Evolutionary conservation across 2,329 filamentous ascomycete genomes (phyloP).

Genomic region (Alternaria consortialis): DNA sequence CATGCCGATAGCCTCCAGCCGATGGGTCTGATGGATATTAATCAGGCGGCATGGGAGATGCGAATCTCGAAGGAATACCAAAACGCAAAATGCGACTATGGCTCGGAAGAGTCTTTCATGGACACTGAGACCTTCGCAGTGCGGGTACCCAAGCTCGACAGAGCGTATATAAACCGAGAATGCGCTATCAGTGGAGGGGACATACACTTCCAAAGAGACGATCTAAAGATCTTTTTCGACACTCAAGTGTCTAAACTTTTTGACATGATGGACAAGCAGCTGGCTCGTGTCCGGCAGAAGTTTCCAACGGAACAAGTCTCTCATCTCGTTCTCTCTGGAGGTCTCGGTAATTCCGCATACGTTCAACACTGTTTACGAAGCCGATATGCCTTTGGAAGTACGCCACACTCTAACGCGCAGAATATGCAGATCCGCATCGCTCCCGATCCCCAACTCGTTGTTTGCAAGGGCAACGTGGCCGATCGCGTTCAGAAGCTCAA

Average conservation of each 20-base stretch:
- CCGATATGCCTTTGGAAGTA: conserved; percentile 39
- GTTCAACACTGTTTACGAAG: conserved; percentile 47
- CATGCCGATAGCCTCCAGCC: conserved; percentile 25
- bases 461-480: conserved; percentile 60
- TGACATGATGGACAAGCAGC: conserved; percentile 44
- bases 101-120: conserved; percentile 36
- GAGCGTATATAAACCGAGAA: conserved; percentile 22
- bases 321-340: conserved; percentile 54
- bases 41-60: conserved; percentile 49
- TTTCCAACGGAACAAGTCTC: conserved; percentile 38
- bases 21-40: conserved; percentile 34
- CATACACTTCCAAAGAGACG: conserved; percentile 31
- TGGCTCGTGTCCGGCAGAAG: conserved; percentile 36
- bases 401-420: conserved; percentile 26
- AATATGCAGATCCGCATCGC: conserved; percentile 43
- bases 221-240: conserved; percentile 32
- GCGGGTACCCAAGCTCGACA: conserved; percentile 39
- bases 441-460: conserved; percentile 63
- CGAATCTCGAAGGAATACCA: conserved; percentile 50
- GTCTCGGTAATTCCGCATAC: conserved; percentile 54
- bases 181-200: conserved; percentile 29
- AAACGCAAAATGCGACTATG: conserved; percentile 46
- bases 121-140: conserved; percentile 43
- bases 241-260: conserved; percentile 35
- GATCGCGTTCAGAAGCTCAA: conserved; percentile 59